Evolutionary conservation across 1,284 basidiomycete species (phyloP).

Genomic region (Crucibulum parvulum): DNA sequence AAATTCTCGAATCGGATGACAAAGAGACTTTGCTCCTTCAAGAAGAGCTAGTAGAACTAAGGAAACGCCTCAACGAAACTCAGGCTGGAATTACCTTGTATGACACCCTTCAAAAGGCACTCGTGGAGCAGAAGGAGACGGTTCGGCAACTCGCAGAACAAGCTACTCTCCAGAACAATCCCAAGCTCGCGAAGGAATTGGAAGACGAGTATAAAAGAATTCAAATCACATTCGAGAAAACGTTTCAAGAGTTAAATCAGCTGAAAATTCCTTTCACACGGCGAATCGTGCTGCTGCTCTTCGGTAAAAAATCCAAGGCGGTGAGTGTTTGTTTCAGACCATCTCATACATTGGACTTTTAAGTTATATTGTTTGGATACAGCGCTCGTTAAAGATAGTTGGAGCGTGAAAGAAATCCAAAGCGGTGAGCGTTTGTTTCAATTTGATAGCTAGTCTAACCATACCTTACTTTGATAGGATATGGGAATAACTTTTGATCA

Average conservation of each 20-base stretch:
- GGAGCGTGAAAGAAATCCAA: too few relatives aligned
- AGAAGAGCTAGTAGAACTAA: too few relatives aligned
- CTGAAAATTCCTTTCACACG: conserved; percentile 17
- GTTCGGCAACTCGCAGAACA: neutral
- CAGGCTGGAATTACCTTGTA: conserved; percentile 1
- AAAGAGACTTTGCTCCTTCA: too few relatives aligned
- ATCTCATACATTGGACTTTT: too few relatives aligned
- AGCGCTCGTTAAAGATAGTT: too few relatives aligned
- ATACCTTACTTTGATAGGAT: too few relatives aligned
- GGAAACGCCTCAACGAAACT: too few relatives aligned
- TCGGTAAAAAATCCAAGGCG: conserved; percentile 6
- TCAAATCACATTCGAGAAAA: conserved; percentile 11
- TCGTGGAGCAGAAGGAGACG: conserved; percentile 1
- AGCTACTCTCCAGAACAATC: conserved; percentile 9
- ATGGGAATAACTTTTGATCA: too few relatives aligned
- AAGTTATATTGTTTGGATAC: too few relatives aligned
- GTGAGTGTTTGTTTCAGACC: conserved; percentile 1
- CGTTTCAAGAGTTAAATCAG: conserved; percentile 14
- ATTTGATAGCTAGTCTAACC: too few relatives aligned
- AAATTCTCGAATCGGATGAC: too few relatives aligned
- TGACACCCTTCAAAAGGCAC: neutral
- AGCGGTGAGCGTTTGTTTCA: too few relatives aligned
- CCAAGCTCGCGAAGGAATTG: conserved; percentile 9
- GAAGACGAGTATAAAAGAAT: conserved; percentile 18
- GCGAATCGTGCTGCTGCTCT: conserved; percentile 14